Base-by-base conservation (phyloP, 352 stramenopile species). In the Phytophthora pistaciae region DNA sequence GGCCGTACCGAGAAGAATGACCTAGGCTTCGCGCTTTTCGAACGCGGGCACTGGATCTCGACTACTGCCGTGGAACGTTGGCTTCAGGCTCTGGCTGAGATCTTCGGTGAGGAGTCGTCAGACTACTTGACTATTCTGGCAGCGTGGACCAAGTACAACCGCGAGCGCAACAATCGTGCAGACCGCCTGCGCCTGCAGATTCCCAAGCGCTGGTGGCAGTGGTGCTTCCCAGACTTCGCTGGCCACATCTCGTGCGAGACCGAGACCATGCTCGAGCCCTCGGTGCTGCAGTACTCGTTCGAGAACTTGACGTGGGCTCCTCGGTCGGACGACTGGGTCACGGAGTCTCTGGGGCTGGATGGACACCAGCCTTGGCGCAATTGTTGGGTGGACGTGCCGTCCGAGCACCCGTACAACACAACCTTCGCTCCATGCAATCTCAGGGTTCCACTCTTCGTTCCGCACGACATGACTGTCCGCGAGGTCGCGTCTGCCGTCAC, bases 11-110 rank as follows among this genome's bases (percentile, higher is more conserved):
- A 62, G 38, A 52, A 53, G 14, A 11, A 36, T 1, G 56, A 62
- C 20, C 11, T 62, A 11, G 38, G 56, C 13, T 27, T 53, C 10
- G 36, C 36, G 1, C 18, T 33, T 0, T 62, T 23, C 20, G 36
- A 62, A 10, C 56, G 56, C 3, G n/a, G 38, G 1, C 56, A 62
- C 38, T 62, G 38, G 56, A 13, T 62, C 13, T 13, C 44, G 3
- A 13, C n/a, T 1, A 2, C 21, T 0, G 40, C 38, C 3, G 38
- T 62, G 5, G 38, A 40, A 11, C n/a, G 18, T 16, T 53, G 14
- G 18, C 14, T 62, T 5, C 10, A 18, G 1, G 10, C 6, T 5
- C 11, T 49, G 5, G 56, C 36, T 3, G 36, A 20, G 14, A 18
- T 3, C 40, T 18, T 4, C 25, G 25, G 25, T 3, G 25, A 27